Evolutionary conservation across 345 rosid genomes (phyloP).

Genomic region (Combretum micranthum): DNA sequence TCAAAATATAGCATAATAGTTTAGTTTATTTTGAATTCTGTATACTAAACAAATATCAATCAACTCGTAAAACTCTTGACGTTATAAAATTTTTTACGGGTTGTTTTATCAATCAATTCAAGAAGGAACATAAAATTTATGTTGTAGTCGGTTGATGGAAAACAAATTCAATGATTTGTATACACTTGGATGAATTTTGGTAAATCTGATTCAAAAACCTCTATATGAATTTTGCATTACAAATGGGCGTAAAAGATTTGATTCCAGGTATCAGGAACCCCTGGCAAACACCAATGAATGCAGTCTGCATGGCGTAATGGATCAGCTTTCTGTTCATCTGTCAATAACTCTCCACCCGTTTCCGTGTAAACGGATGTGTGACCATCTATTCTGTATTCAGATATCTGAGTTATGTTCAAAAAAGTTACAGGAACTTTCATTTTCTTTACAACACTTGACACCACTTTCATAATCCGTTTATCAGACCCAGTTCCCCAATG

Average conservation of each 20-base stretch:
- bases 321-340: constrained; percentile 55
- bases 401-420: constrained; percentile 76
- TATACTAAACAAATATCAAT: too few relatives aligned
- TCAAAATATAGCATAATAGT: too few relatives aligned
- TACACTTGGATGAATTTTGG: background rate
- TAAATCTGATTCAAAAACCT: background rate
- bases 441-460: constrained; percentile 28
- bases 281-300: constrained; percentile 97
- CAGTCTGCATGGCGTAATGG: constrained; percentile 73
- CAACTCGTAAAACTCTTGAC: too few relatives aligned
- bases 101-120: too few relatives aligned
- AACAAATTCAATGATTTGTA: background rate
- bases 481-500: constrained; percentile 36
- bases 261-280: constrained; percentile 90
- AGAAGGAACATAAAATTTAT: too few relatives aligned
- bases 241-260: constrained; percentile 65
- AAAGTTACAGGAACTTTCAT: constrained; percentile 74
- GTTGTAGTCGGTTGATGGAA: background rate
- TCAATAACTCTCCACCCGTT: constrained; percentile 60
- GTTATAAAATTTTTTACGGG: too few relatives aligned
- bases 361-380: constrained; percentile 78
- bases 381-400: constrained; percentile 77
- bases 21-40: too few relatives aligned
- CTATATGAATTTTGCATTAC: constrained; percentile 20
- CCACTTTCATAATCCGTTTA: constrained; percentile 73